Base-by-base conservation (phyloP, 176 grass and related monocot species). In the Juncus effusus region DNA sequence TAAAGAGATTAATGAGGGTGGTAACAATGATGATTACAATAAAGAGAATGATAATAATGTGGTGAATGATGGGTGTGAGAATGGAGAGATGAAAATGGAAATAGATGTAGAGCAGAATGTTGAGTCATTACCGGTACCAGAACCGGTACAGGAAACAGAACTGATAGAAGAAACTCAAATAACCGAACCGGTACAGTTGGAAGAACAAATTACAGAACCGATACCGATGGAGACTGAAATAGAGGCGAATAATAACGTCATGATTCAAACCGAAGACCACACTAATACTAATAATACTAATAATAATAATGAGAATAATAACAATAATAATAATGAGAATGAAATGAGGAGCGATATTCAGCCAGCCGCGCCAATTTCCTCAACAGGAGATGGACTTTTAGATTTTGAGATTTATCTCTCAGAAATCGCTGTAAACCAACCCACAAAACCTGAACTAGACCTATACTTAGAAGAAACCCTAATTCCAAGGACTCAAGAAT, bases 391-490 rank as follows among this genome's bases (percentile, higher is more conserved):
- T 37, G 64, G 65, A 39, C 59, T 76, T 10, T 28, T 70, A 39
- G 75, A 78, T 40, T 87, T 79, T 28, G 79, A 82, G 8, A 61
- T 66, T 4, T 87, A 82, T 51, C 57, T 79, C 36, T 78, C 70
- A 6, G 75, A 78, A 53, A 74, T 56, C 1, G 57, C 15, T 0
- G 50, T 75, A 7, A 78, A 42, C 58, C 63, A 79, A 13, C 64
- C 70, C 3, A 54, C 62, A 1, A 87, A 82, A 39, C 57, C 75
- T 5, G 79, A 87, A 47, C 42, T 87, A 42, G 79, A 87, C n/a
- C 70, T 70, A 42, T 86, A 87, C 67, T 53, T 87, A 13, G 75
- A 82, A 72, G 84, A 87, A 73, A 62, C 45, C 13, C 75, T 82
- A 6, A n/a, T 41, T 47, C 54, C 75, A 11, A 67, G 79, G 36